phyloP scores from a whole-genome alignment of 371 early-diverging fungal species.

The Mortierella sp. region DNA sequence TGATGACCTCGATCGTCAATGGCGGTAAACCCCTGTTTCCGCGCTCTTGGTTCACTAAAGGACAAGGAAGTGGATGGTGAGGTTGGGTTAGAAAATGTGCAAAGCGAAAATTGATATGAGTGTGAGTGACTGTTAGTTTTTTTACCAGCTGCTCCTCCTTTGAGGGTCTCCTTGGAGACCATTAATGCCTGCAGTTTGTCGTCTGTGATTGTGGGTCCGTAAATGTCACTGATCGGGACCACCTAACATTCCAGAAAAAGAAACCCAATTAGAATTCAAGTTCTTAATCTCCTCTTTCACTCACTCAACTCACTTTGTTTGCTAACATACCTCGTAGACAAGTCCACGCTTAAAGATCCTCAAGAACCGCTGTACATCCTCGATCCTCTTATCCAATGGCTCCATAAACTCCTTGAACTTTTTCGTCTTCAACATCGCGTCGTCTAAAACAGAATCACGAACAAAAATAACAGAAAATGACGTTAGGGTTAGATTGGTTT shows the following conservation, averaged over 20 bases:
- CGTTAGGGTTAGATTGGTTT: background rate
- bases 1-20: slow-evolving; percentile 81
- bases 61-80: no score
- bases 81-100: no score
- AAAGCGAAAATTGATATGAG: no score
- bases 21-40: slow-evolving; percentile 61
- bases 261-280: no score
- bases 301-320: no score
- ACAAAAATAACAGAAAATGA: slow-evolving; percentile 13
- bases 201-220: slow-evolving; percentile 91
- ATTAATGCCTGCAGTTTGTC: slow-evolving; percentile 83
- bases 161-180: slow-evolving; percentile 89
- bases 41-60: slow-evolving; percentile 77
- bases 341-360: slow-evolving; percentile 65
- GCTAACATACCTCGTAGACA: slow-evolving; percentile 54
- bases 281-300: no score
- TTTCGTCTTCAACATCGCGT: slow-evolving; percentile 80
- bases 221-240: slow-evolving; percentile 85
- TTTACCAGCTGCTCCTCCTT: slow-evolving; percentile 83
- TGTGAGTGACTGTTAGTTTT: no score
- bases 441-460: slow-evolving; percentile 61
- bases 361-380: slow-evolving; percentile 72
- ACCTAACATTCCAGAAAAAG: no score
- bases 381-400: slow-evolving; percentile 73
- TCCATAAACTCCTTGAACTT: slow-evolving; percentile 78